Conservation (phyloP, 371 early-diverging fungal species). For the Coemansia sp. region DNA sequence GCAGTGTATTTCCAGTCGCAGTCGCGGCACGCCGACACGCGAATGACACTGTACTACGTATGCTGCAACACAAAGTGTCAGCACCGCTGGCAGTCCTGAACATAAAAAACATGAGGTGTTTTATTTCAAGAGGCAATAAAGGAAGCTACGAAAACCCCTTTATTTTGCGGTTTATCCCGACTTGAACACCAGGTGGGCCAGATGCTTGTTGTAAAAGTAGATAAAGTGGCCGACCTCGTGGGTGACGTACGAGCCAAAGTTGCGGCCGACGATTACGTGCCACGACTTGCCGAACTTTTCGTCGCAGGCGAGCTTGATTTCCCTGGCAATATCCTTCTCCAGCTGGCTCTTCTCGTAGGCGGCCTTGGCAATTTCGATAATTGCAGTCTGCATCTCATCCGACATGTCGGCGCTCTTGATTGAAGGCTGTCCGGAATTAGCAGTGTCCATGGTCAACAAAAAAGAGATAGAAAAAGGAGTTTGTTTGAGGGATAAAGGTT, state of each 20-base stretch:
- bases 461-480: neutral
- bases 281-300: slow-evolving; percentile 96
- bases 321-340: slow-evolving; percentile 97
- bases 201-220: slow-evolving; percentile 96
- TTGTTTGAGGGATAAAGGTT: neutral
- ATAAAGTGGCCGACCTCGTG: slow-evolving; percentile 96
- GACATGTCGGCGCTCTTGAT: slow-evolving; percentile 98
- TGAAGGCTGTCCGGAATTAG: slow-evolving; percentile 14
- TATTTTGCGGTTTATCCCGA: slow-evolving; percentile 63
- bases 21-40: slow-evolving; percentile 80
- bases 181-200: slow-evolving; percentile 95
- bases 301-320: slow-evolving; percentile 97
- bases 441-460: slow-evolving; percentile 3
- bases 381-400: slow-evolving; percentile 96
- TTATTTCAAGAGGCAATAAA: slow-evolving; percentile 2
- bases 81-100: slow-evolving; percentile 68
- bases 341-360: slow-evolving; percentile 93
- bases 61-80: slow-evolving; percentile 77
- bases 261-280: slow-evolving; percentile 98
- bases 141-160: neutral
- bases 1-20: slow-evolving; percentile 93
- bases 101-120: neutral
- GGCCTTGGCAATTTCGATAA: slow-evolving; percentile 86
- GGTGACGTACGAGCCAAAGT: slow-evolving; percentile 96
- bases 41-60: slow-evolving; percentile 92